A percentile compares a stretch with the other conserved stretches of the same genome.
Conservation (phyloP, 306 rosid genomes). For the Casuarina cunninghamiana region DNA sequence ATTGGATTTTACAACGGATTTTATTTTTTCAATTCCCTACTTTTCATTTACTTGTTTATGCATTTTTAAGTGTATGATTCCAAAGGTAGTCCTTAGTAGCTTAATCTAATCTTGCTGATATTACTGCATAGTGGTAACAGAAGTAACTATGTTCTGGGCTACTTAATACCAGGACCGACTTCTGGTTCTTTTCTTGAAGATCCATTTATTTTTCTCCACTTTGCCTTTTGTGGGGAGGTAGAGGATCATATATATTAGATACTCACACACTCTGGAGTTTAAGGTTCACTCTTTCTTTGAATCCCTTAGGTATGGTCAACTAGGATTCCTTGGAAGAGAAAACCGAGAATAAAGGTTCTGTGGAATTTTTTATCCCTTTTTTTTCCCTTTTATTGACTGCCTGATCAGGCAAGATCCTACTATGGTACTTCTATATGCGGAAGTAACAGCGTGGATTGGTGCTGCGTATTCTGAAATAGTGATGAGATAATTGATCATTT, state of each 20-base stretch:
- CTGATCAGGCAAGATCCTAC: no score
- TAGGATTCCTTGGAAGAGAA: not conserved
- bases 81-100: not conserved
- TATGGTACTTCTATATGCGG: not conserved
- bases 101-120: not conserved
- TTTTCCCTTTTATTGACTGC: no score
- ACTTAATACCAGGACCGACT: not conserved
- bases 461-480: not conserved
- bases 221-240: not conserved
- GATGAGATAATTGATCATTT: not conserved
- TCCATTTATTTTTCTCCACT: not conserved
- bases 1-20: constrained; percentile 28
- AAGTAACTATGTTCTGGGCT: not conserved
- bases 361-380: no score
- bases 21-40: constrained; percentile 4
- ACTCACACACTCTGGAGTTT: not conserved
- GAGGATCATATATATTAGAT: not conserved
- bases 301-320: not conserved
- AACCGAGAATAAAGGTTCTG: not conserved
- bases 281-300: not conserved
- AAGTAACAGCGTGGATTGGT: not conserved
- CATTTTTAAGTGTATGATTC: not conserved
- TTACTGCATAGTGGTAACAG: not conserved
- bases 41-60: not conserved
- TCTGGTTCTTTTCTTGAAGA: not conserved